Evolutionary conservation across 805 yeast genomes (phyloP), one percentile per base, ranked within the genome.

Genomic region (Candida silvatica): DNA sequence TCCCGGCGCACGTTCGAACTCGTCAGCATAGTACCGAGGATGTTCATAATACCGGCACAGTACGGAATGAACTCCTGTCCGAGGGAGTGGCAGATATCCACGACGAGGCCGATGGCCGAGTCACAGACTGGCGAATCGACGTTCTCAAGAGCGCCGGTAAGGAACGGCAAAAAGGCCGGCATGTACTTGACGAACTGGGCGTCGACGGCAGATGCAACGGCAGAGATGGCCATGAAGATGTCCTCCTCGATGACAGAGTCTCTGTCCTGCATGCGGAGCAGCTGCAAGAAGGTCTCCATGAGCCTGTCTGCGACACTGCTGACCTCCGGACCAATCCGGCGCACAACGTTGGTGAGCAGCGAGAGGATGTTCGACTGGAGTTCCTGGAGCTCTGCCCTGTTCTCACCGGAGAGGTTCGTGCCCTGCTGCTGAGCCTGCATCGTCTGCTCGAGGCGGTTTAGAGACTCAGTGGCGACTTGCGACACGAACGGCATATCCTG

Each of bases 101-200:
- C 96, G 39, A 92, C 87, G 34, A 92, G 71, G 4, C 98, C 97
- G 38, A 92, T 87, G 3, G 97, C 95, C 4, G 95, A 84, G 43
- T 74, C 74, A 51, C 95, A 81, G 8, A 84, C 77, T 26, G 88
- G 82, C 4, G 86, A 77, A 26, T 85, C 95, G 6, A 82, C 76
- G 58, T 87, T 88, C 47, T 75, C 72, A 41, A 92, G 67, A 0
- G 95, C 95, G 41, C 70, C 69, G 14, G 77, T 75, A 55, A 92
- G 68, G 56, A 69, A 88, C 37, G 97, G 97, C 40, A 85, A 66
- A 56, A 92, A 86, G 5, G 82, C 70, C 37, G 74, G 77, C 77
- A 88, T 76, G 57, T 85, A 92, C 48, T 74, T 75, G 47, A 68
- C 67, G 54, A 92, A 92, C 17, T 67, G 66, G 28, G 64, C 69